phyloP scores from a whole-genome alignment of 2,329 filamentous ascomycete genomes.

The Cytospora leucostoma region DNA sequence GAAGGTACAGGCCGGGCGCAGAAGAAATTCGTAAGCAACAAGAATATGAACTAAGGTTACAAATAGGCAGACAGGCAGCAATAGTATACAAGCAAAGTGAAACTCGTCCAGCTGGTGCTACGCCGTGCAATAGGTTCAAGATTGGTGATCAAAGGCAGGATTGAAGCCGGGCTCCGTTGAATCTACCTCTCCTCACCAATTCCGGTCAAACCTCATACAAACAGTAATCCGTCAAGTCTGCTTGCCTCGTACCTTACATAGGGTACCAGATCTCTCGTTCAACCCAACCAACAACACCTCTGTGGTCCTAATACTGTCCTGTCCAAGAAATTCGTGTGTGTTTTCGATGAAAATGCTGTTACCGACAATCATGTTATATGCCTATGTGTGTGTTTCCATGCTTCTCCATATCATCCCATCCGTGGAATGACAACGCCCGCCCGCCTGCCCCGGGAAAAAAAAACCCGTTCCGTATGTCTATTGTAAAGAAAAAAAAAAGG shows the following conservation, averaged over 20 bases:
- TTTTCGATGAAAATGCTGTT: neutral
- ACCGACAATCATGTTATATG: neutral
- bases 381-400: neutral
- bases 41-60: too few relatives aligned
- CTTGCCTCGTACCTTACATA: neutral
- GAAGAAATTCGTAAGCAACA: too few relatives aligned
- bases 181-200: neutral
- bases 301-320: neutral
- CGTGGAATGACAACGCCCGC: neutral
- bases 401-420: neutral
- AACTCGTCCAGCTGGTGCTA: too few relatives aligned
- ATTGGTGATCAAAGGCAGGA: too few relatives aligned
- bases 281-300: neutral
- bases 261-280: neutral
- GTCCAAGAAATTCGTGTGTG: neutral
- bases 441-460: too few relatives aligned
- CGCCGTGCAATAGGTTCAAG: too few relatives aligned
- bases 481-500: slow-evolving; percentile 1
- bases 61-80: too few relatives aligned
- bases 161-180: neutral
- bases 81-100: too few relatives aligned
- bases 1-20: too few relatives aligned
- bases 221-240: neutral
- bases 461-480: neutral
- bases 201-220: neutral